phyloP scores from a whole-genome alignment of 176 grass and related monocot genomes.

The Typha latifolia region DNA sequence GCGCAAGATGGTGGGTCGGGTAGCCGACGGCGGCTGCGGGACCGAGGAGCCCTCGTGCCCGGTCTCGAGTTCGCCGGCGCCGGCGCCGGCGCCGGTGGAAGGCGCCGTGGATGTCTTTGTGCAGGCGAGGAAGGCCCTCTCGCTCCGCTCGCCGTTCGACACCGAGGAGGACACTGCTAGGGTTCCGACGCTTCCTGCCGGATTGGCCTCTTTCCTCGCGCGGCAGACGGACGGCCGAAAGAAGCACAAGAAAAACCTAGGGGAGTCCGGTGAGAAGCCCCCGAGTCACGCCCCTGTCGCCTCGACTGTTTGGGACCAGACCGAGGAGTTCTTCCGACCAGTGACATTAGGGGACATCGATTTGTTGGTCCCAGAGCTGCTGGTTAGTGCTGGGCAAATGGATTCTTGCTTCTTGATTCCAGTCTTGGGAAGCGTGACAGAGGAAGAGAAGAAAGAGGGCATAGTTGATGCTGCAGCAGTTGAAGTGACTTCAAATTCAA shows the following conservation, averaged over 20 bases:
- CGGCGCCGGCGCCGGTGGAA: constrained; percentile 19
- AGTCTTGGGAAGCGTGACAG: constrained; percentile 18
- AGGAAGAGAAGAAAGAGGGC: constrained; percentile 10
- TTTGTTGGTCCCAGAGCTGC: constrained; percentile 36
- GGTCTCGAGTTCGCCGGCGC: constrained; percentile 11
- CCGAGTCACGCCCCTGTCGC: constrained; percentile 9
- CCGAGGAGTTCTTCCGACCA: constrained; percentile 70
- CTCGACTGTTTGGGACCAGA: constrained; percentile 62
- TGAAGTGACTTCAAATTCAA: constrained; percentile 41
- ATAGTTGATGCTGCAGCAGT: constrained; percentile 36
- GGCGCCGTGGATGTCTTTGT: constrained; percentile 36
- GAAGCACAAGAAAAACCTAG: constrained; percentile 56
- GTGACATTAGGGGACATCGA: constrained; percentile 55
- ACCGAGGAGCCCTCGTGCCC: too few relatives aligned
- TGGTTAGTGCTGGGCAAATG: constrained; percentile 20
- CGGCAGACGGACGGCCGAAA: constrained; percentile 42
- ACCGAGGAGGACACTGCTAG: constrained; percentile 46
- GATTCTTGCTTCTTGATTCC: constrained; percentile 50
- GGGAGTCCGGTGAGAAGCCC: constrained; percentile 28
- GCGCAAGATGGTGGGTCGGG: constrained; percentile 5
- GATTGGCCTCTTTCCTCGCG: constrained; percentile 51
- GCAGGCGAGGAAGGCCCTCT: constrained; percentile 74
- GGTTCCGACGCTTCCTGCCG: constrained; percentile 61
- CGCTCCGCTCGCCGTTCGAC: constrained; percentile 69
- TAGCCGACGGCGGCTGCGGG: not conserved